phyloP scores from a whole-genome alignment of 495 filamentous ascomycete species.

The Aspergillus haitiensis region DNA sequence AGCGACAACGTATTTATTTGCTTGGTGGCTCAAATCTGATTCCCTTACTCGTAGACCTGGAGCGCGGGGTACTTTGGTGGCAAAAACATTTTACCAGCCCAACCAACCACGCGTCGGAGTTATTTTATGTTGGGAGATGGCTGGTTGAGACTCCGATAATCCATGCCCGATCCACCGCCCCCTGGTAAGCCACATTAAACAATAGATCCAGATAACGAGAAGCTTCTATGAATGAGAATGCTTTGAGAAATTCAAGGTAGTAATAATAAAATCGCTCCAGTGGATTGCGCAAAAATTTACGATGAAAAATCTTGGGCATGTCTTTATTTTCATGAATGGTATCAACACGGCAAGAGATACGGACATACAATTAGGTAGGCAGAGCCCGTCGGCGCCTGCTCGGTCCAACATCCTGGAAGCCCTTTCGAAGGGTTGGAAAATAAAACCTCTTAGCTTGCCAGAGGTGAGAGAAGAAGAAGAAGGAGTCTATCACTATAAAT shows the following conservation, averaged over 20 bases:
- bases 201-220: too few species aligned
- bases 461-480: slow-evolving; percentile 31
- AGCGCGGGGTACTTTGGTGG: not conserved
- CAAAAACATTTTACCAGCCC: not conserved
- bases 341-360: slow-evolving; percentile 47
- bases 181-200: too few species aligned
- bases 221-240: too few species aligned
- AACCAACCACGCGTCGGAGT: not conserved
- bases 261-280: too few species aligned
- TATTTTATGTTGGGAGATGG: too few species aligned
- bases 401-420: slow-evolving; percentile 35
- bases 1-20: too few species aligned
- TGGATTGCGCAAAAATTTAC: not conserved
- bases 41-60: not conserved
- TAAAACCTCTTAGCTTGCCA: slow-evolving; percentile 19
- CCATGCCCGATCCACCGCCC: too few species aligned
- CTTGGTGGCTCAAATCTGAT: too few species aligned
- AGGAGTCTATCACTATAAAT: slow-evolving; percentile 41
- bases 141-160: too few species aligned
- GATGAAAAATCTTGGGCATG: slow-evolving; percentile 16
- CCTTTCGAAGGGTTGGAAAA: slow-evolving; percentile 28
- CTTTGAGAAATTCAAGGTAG: too few species aligned
- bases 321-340: slow-evolving; percentile 54
- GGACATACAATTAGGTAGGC: slow-evolving; percentile 45
- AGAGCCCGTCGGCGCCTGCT: slow-evolving; percentile 35